Evolutionary conservation across 306 rosid species (phyloP).

Genomic region (Senna tora): DNA sequence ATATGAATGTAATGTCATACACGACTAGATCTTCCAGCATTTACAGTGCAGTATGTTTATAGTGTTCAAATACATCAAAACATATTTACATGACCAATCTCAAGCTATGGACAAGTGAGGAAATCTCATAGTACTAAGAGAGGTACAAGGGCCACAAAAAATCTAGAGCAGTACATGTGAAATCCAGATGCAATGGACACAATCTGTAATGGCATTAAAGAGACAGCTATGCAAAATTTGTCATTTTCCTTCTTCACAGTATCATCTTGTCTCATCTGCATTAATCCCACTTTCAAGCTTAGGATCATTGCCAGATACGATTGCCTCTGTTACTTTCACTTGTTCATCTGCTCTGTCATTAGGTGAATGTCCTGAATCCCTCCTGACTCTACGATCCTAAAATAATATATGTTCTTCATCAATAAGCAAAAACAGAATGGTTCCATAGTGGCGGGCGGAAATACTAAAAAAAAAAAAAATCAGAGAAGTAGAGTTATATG

Average conservation of each 20-base stretch:
- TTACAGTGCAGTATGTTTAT: neutral
- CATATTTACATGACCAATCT: constrained; percentile 14
- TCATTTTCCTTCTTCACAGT: constrained; percentile 42
- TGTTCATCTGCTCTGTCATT: constrained; percentile 41
- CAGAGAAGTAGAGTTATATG: constrained; percentile 3
- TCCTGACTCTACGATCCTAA: constrained; percentile 60
- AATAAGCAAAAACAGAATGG: constrained; percentile 26
- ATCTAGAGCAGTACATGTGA: constrained; percentile 14
- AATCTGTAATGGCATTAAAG: constrained; percentile 18
- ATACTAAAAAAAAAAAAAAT: neutral
- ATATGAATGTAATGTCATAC: constrained; percentile 21
- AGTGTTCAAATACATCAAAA: neutral
- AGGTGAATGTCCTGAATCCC: constrained; percentile 47
- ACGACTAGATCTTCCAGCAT: neutral
- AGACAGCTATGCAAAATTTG: constrained; percentile 46
- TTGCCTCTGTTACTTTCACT: constrained; percentile 43
- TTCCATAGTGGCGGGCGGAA: neutral
- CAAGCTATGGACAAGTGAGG: constrained; percentile 4
- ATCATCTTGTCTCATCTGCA: constrained; percentile 41
- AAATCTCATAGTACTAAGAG: neutral
- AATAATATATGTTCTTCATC: constrained; percentile 27
- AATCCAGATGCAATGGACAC: neutral
- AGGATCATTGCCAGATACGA: constrained; percentile 37
- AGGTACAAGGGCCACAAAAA: constrained; percentile 18
- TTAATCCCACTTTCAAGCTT: constrained; percentile 39